Evolutionary conservation across 2,329 filamentous ascomycete genomes (phyloP).

Genomic region (Pezicula carpinea): DNA sequence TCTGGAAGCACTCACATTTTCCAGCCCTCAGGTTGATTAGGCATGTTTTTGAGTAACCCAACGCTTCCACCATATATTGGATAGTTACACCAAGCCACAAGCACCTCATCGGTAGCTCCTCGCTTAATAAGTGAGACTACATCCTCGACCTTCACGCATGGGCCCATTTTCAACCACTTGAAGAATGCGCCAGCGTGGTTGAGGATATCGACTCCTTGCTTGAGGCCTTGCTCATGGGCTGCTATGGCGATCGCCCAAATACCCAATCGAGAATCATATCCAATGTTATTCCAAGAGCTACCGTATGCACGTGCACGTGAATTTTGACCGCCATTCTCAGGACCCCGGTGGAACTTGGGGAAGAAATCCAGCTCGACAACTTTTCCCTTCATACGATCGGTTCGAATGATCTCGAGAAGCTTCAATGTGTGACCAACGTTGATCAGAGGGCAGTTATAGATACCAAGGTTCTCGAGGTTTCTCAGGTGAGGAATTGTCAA

Average conservation of each 20-base stretch:
- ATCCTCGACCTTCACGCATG: constrained; percentile 17
- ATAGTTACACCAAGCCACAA: constrained; percentile 16
- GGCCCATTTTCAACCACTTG: constrained; percentile 21
- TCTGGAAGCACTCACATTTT: constrained; percentile 11
- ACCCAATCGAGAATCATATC: constrained; percentile 10
- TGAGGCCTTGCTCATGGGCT: constrained; percentile 12
- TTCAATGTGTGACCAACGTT: constrained; percentile 17
- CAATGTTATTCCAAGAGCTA: constrained; percentile 24
- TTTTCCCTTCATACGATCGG: constrained; percentile 12
- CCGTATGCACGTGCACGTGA: constrained; percentile 15
- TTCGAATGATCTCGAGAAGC: constrained; percentile 21
- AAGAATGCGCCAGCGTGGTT: constrained; percentile 14
- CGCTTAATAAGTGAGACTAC: constrained; percentile 13
- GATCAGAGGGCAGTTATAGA: constrained; percentile 25
- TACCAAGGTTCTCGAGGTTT: constrained; percentile 19
- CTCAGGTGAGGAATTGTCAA: constrained; percentile 23
- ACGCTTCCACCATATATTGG: constrained; percentile 4
- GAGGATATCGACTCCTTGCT: constrained; percentile 17
- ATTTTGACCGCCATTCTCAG: constrained; percentile 1
- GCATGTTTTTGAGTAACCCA: background rate
- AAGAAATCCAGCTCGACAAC: constrained; percentile 23
- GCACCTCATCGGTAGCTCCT: background rate
- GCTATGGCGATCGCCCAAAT: constrained; percentile 19
- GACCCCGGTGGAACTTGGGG: constrained; percentile 21
- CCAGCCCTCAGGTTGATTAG: constrained; percentile 8